Evolutionary conservation across 202 grass and related monocot genomes (phyloP).

Genomic region (Cymbopogon flexuosus): DNA sequence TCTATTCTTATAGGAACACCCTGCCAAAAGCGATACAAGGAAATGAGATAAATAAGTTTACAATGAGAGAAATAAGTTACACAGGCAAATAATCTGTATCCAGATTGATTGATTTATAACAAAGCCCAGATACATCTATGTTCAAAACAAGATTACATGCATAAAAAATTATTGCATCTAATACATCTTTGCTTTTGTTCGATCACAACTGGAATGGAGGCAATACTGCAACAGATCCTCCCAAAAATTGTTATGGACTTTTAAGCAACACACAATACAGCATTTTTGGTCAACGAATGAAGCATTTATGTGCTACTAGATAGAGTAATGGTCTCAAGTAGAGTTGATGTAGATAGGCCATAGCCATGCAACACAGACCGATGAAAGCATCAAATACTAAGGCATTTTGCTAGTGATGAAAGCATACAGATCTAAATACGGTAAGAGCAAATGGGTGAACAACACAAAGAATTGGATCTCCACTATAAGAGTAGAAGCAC

Average conservation of each 20-base stretch:
- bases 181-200: background rate
- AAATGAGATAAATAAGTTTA: slow-evolving; percentile 22
- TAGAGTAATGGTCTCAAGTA: background rate
- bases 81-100: background rate
- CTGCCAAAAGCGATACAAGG: slow-evolving; percentile 42
- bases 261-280: slow-evolving; percentile 3
- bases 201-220: background rate
- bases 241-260: background rate
- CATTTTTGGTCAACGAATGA: background rate
- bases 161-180: slow-evolving; percentile 5
- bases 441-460: slow-evolving; percentile 8
- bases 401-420: background rate
- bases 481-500: slow-evolving; percentile 7
- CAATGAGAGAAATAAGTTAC: slow-evolving; percentile 10
- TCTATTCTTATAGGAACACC: slow-evolving; percentile 85
- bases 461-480: background rate
- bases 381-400: background rate
- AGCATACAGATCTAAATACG: background rate
- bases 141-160: background rate
- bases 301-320: background rate
- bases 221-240: background rate
- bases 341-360: background rate
- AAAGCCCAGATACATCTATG: background rate
- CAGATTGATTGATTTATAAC: background rate
- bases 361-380: background rate